phyloP scores from a whole-genome alignment of 352 stramenopile species.

The Phytophthora sansomeana region DNA sequence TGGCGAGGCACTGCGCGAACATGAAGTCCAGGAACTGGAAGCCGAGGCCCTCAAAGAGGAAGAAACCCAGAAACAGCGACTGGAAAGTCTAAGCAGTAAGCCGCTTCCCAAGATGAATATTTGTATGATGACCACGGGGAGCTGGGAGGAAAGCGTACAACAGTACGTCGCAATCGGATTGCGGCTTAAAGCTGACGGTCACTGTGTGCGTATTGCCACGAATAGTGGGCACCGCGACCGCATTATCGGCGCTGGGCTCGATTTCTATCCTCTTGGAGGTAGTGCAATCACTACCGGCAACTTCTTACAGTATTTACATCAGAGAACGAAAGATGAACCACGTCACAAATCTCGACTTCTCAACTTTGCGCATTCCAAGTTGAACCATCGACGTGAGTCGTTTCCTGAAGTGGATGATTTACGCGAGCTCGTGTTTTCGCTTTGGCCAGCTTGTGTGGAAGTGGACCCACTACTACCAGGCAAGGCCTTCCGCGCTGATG shows the following conservation, averaged over 20 bases:
- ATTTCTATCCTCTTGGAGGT: constrained; percentile 78
- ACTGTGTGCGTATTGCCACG: constrained; percentile 92
- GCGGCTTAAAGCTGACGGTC: constrained; percentile 78
- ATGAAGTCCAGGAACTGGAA: constrained; percentile 36
- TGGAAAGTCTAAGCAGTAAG: constrained; percentile 32
- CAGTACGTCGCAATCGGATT: constrained; percentile 82
- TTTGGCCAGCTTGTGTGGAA: constrained; percentile 66
- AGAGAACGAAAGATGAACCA: constrained; percentile 44
- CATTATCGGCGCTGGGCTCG: constrained; percentile 64
- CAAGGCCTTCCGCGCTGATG: constrained; percentile 66
- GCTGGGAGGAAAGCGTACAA: constrained; percentile 72
- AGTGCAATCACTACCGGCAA: constrained; percentile 51
- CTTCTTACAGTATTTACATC: constrained; percentile 55
- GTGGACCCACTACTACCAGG: constrained; percentile 52
- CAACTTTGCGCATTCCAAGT: constrained; percentile 38
- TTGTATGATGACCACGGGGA: constrained; percentile 74
- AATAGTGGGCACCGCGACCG: constrained; percentile 77
- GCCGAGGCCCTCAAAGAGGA: constrained; percentile 29
- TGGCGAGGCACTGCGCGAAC: constrained; percentile 34
- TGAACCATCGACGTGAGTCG: constrained; percentile 43
- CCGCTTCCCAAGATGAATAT: constrained; percentile 71
- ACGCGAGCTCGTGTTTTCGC: constrained; percentile 58
- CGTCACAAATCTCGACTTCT: constrained; percentile 47
- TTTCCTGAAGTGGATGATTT: constrained; percentile 60
- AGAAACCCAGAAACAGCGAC: constrained; percentile 31